These are phyloP conservation scores for Candida railenensis DNA, from an alignment of 805 yeast genomes.

Conservation along the genomic window DNA sequence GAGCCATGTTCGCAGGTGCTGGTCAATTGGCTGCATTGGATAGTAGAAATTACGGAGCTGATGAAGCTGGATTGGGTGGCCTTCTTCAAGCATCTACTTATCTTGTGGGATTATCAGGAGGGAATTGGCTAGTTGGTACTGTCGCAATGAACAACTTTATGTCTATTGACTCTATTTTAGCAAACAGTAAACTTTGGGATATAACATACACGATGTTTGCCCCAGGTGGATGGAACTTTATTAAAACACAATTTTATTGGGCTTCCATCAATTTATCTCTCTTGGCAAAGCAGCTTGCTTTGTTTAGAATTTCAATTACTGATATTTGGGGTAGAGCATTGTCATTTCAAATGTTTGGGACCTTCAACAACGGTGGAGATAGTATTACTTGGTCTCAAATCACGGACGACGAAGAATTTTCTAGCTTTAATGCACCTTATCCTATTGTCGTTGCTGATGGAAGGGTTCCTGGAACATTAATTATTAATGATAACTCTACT, in stretches of 20 bases:
- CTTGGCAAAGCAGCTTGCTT: slow-evolving; percentile 28
- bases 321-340: slow-evolving; percentile 42
- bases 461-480: slow-evolving; percentile 57
- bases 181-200: slow-evolving; percentile 57
- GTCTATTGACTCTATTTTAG: slow-evolving; percentile 28
- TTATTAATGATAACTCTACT: slow-evolving; percentile 67
- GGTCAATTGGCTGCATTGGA: slow-evolving; percentile 43
- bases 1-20: slow-evolving; percentile 42
- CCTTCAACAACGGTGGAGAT: slow-evolving; percentile 21
- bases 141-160: slow-evolving; percentile 38
- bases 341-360: slow-evolving; percentile 29
- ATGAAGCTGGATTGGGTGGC: slow-evolving; percentile 36
- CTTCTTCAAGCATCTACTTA: slow-evolving; percentile 39
- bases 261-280: slow-evolving; percentile 21
- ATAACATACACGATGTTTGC: slow-evolving; percentile 57
- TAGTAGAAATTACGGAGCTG: slow-evolving; percentile 28
- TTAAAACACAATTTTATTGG: slow-evolving; percentile 54
- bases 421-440: slow-evolving; percentile 34
- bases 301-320: slow-evolving; percentile 32
- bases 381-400: slow-evolving; percentile 32
- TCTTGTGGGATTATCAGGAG: slow-evolving; percentile 41
- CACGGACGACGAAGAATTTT: slow-evolving; percentile 20
- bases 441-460: slow-evolving; percentile 51
- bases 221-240: slow-evolving; percentile 61
- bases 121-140: slow-evolving; percentile 39